Base-by-base conservation (phyloP, 2,329 filamentous ascomycete genomes). In the Colletotrichum filicis region DNA sequence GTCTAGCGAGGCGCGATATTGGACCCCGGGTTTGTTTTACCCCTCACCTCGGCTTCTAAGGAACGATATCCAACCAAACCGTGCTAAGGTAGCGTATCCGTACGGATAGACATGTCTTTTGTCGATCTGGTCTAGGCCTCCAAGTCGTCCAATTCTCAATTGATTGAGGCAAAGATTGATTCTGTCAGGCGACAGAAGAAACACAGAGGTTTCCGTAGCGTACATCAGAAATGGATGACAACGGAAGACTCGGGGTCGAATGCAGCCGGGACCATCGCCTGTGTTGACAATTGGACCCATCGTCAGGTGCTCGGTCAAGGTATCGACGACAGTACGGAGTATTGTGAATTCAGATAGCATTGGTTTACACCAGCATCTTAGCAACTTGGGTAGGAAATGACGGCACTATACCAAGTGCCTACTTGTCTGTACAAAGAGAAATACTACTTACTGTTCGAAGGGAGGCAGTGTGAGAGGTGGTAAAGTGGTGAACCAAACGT, bases 61-160 rank as follows among this genome's bases (percentile, higher is more conserved):
- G 14, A 16, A 42, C 14, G 12, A 12, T 14, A 16, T 42, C 37
- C 37, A 42, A 42, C 37, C 37, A 42, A 42, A 42, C 9, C 37
- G 37, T 42, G 5, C 37, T 49, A 49, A 49, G 42, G 42, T n/a
- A 49, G 19, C 6, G 37, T 42, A 42, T 16, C 37, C 37, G 42
- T 49, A 32, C 32, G 32, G 32, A 32, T 32, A 49, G 42, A 49
- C 19, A 49, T 55, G 32, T 68, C 26, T 42, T 63, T 53, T 63
- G 66, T 49, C 58, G 66, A 68, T 63, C 66, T 46, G 46, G 57
- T 68, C 66, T 68, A 49, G 66, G 66, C 58, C 59, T 56, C 49
- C 9, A n/a, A 66, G 19, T 16, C 42, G 26, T 28, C 64, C 53
- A 49, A n/a, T 22, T 28, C 35, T 16, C 37, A 22, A 30, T 22